Conservation (phyloP, 1,284 basidiomycete species). For the Ustilago hordei region DNA sequence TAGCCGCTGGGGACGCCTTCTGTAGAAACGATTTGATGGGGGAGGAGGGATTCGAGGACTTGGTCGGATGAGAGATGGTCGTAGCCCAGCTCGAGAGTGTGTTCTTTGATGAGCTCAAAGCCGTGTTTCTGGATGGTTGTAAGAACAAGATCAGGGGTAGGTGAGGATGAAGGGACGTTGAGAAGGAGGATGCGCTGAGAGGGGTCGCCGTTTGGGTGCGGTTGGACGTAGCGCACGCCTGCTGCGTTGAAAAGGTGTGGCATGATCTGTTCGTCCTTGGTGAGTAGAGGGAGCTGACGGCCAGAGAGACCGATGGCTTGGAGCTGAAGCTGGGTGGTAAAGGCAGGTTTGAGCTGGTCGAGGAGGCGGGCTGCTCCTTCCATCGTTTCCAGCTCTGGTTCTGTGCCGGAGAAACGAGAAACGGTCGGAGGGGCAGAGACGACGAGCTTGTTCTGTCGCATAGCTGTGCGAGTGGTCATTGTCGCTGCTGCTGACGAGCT, state of each 20-base stretch:
- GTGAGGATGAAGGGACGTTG: slow-evolving; percentile 26
- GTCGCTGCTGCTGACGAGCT: not conserved
- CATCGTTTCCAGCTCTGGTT: slow-evolving; percentile 28
- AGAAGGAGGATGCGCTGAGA: slow-evolving; percentile 38
- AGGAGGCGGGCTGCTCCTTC: slow-evolving; percentile 27
- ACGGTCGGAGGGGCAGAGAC: slow-evolving; percentile 26
- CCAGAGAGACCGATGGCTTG: slow-evolving; percentile 39
- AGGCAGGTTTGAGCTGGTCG: slow-evolving; percentile 31
- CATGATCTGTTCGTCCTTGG: slow-evolving; percentile 26
- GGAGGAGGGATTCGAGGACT: slow-evolving; percentile 43
- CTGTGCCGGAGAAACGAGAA: slow-evolving; percentile 24
- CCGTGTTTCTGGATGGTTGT: slow-evolving; percentile 8
- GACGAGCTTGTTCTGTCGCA: slow-evolving; percentile 33
- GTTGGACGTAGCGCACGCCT: slow-evolving; percentile 43
- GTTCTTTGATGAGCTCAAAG: slow-evolving; percentile 13
- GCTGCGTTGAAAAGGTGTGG: slow-evolving; percentile 42
- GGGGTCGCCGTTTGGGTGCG: slow-evolving; percentile 37
- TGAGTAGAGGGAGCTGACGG: slow-evolving; percentile 30
- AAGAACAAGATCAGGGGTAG: slow-evolving; percentile 26
- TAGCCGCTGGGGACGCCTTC: slow-evolving; percentile 87
- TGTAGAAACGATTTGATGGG: slow-evolving; percentile 19
- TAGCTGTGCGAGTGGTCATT: slow-evolving; percentile 20
- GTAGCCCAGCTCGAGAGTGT: slow-evolving; percentile 29
- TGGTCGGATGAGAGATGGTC: slow-evolving; percentile 45
- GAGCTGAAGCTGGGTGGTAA: slow-evolving; percentile 24